phyloP scores from a whole-genome alignment of 768 basidiomycete species.

The Pisolithus marmoratus region DNA sequence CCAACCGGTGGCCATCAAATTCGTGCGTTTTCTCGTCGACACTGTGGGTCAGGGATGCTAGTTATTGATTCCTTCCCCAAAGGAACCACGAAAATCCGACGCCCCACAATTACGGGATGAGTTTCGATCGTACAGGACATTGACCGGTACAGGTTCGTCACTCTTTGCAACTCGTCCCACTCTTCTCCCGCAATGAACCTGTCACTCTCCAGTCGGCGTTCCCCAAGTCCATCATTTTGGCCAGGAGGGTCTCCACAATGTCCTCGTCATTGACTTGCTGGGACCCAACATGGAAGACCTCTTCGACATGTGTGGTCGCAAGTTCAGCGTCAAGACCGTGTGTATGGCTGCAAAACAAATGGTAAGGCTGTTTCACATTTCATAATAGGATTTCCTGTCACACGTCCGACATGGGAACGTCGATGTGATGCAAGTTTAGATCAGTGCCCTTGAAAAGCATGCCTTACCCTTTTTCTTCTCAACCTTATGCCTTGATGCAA shows the following conservation, averaged over 20 bases:
- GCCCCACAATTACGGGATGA: constrained; percentile 97
- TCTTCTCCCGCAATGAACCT: neutral
- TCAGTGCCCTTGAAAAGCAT: neutral
- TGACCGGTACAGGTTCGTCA: constrained; percentile 80
- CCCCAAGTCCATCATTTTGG: constrained; percentile 99
- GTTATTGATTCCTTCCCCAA: constrained; percentile 11
- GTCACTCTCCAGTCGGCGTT: constrained; percentile 65
- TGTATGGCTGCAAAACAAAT: constrained; percentile 99
- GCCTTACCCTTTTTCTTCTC: neutral
- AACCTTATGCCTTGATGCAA: neutral
- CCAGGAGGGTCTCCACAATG: constrained; percentile 97
- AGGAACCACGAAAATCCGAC: constrained; percentile 96
- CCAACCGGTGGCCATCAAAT: constrained; percentile 94
- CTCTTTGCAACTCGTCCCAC: constrained; percentile 8
- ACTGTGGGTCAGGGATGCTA: constrained; percentile 6
- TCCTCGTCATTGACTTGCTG: constrained; percentile 87
- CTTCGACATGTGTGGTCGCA: constrained; percentile 98
- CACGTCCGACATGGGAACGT: neutral
- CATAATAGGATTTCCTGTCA: neutral
- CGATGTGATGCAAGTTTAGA: neutral
- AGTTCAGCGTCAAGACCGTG: constrained; percentile 96
- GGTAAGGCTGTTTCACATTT: constrained; percentile 45
- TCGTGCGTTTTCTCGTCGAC: constrained; percentile 50
- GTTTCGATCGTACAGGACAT: constrained; percentile 93
- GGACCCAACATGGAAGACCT: constrained; percentile 98